Evolutionary conservation across 2,329 filamentous ascomycete genomes (phyloP).

Genomic region (Apiospora saccharicola): DNA sequence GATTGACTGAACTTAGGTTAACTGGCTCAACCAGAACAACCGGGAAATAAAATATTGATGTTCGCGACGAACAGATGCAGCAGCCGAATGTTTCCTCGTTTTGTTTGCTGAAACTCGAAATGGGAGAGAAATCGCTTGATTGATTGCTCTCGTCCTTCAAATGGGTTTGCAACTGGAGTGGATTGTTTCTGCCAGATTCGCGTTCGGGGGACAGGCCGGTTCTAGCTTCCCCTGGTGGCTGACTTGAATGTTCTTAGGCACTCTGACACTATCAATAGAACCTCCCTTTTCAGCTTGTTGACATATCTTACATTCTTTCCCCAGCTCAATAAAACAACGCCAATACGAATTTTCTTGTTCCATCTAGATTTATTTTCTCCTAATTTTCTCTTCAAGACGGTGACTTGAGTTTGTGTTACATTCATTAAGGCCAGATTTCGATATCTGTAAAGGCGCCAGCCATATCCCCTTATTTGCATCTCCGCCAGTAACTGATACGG

Average conservation of each 20-base stretch:
- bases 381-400: not conserved
- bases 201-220: not conserved
- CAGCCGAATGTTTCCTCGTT: not conserved
- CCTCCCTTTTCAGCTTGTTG: conserved; percentile 1
- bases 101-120: no score
- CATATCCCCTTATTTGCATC: not conserved
- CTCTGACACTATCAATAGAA: conserved; percentile 7
- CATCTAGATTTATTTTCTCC: not conserved
- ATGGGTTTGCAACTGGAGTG: not conserved
- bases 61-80: not conserved
- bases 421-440: not conserved
- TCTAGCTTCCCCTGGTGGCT: conserved; percentile 5
- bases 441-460: not conserved
- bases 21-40: not conserved
- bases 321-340: not conserved
- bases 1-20: not conserved
- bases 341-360: not conserved
- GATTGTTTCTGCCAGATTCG: not conserved
- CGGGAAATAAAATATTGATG: not conserved
- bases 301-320: conserved; percentile 12
- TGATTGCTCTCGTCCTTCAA: not conserved
- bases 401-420: not conserved
- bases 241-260: not conserved
- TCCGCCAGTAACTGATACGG: not conserved
- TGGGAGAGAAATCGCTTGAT: not conserved